phyloP scores from a whole-genome alignment of 1,284 basidiomycete genomes.

The Ustilago shanxiensis region DNA sequence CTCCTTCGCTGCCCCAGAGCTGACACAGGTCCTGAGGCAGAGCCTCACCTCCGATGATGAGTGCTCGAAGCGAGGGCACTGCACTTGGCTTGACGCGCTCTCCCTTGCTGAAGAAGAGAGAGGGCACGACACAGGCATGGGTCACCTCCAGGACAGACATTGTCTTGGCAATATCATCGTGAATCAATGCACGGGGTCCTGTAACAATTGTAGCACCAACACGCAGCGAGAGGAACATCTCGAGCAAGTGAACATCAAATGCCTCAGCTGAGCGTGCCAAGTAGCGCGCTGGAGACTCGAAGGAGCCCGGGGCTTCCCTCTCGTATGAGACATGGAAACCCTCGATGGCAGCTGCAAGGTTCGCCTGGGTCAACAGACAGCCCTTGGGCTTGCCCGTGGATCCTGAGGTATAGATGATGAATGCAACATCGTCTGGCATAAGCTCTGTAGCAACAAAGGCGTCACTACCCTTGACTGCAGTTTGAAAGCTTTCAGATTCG shows the following conservation, averaged over 20 bases:
- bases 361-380: slow-evolving; percentile 58
- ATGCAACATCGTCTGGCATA: slow-evolving; percentile 51
- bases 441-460: background rate
- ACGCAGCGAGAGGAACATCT: slow-evolving; percentile 65
- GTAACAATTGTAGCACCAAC: slow-evolving; percentile 67
- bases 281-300: slow-evolving; percentile 50
- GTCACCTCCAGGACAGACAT: slow-evolving; percentile 58
- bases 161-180: slow-evolving; percentile 64
- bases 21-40: slow-evolving; percentile 56
- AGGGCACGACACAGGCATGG: slow-evolving; percentile 68
- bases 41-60: slow-evolving; percentile 66
- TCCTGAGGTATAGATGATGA: slow-evolving; percentile 67
- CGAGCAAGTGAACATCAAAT: slow-evolving; percentile 69
- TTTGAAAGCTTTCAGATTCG: slow-evolving; percentile 19
- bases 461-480: background rate
- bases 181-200: slow-evolving; percentile 57
- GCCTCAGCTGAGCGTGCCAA: slow-evolving; percentile 67
- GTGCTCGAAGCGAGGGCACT: slow-evolving; percentile 55
- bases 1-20: slow-evolving; percentile 51
- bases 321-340: slow-evolving; percentile 54
- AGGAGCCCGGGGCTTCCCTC: slow-evolving; percentile 48
- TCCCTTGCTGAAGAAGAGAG: slow-evolving; percentile 64
- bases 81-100: slow-evolving; percentile 52
- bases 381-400: slow-evolving; percentile 66
- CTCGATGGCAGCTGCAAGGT: slow-evolving; percentile 59